phyloP scores from a whole-genome alignment of 768 basidiomycete species.

The Dacryopinax spathularia region DNA sequence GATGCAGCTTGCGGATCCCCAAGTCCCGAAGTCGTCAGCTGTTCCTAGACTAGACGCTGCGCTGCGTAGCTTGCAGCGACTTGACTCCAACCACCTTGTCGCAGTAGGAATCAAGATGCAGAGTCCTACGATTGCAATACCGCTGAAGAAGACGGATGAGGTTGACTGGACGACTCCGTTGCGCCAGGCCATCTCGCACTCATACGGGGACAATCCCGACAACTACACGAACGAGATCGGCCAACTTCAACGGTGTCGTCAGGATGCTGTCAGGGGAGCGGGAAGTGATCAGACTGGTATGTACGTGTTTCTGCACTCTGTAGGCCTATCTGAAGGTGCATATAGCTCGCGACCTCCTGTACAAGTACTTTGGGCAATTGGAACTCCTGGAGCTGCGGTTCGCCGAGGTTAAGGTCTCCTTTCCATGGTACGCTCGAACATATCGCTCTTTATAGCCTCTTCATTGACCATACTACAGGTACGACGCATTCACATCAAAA shows the following conservation, averaged over 20 bases:
- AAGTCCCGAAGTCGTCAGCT: too few relatives aligned
- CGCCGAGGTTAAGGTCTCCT: conserved; percentile 89
- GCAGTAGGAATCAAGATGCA: conserved; percentile 15
- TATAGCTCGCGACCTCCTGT: conserved; percentile 76
- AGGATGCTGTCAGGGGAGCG: conserved; percentile 91
- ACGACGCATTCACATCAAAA: conserved; percentile 92
- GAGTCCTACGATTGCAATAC: conserved; percentile 73
- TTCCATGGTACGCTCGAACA: conserved; percentile 46
- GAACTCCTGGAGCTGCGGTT: conserved; percentile 94
- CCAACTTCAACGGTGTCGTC: conserved; percentile 74
- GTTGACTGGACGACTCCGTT: conserved; percentile 93
- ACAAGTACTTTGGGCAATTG: conserved; percentile 99
- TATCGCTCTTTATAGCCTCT: neutral
- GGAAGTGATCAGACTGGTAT: conserved; percentile 89
- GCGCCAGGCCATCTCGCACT: conserved; percentile 69
- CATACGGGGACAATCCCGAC: conserved; percentile 87
- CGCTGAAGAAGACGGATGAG: conserved; percentile 87
- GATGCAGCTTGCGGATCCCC: neutral
- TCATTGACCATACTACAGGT: too few relatives aligned
- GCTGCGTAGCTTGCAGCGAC: neutral
- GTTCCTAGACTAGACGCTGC: neutral
- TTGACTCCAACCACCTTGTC: neutral
- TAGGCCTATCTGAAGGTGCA: conserved; percentile 5
- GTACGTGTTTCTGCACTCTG: conserved; percentile 12
- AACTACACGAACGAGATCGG: conserved; percentile 74